Evolutionary conservation across 768 basidiomycete genomes (phyloP).

Genomic region (Pleurotus platypus): DNA sequence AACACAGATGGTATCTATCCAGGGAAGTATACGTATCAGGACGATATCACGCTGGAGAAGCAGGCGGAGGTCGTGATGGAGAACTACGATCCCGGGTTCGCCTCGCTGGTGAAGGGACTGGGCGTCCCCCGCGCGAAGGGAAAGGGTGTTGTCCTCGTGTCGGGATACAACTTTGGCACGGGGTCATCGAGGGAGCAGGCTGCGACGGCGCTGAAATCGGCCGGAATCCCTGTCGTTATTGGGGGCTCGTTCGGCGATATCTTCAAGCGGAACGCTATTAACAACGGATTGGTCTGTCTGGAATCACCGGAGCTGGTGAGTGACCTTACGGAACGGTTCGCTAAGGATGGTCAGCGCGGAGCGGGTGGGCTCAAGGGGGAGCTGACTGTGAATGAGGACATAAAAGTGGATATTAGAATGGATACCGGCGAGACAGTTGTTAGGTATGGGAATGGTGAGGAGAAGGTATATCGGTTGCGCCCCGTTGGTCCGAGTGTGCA

Average conservation of each 20-base stretch:
- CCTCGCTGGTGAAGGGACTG: conserved; percentile 59
- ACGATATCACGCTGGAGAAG: conserved; percentile 92
- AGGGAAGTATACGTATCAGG: conserved; percentile 98
- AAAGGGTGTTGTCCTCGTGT: conserved; percentile 72
- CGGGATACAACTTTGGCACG: conserved; percentile 98
- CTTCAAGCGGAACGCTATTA: conserved; percentile 98
- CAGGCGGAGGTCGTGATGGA: conserved; percentile 99
- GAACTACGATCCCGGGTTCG: conserved; percentile 93
- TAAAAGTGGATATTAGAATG: conserved; percentile 66
- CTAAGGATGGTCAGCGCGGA: conserved; percentile 70
- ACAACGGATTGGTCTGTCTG: conserved; percentile 94
- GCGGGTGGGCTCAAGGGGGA: conserved; percentile 80
- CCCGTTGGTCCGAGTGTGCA: conserved; percentile 92
- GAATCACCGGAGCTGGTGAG: conserved; percentile 87
- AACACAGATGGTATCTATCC: conserved; percentile 99
- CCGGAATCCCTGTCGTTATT: conserved; percentile 89
- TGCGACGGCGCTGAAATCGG: conserved; percentile 92
- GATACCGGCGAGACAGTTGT: conserved; percentile 67
- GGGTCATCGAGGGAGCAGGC: conserved; percentile 98
- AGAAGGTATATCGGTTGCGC: conserved; percentile 60
- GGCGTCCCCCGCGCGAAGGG: conserved; percentile 27
- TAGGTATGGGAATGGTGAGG: conserved; percentile 33
- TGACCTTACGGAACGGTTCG: conserved; percentile 76
- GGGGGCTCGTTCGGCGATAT: conserved; percentile 99
- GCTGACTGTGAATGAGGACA: conserved; percentile 72